Base-by-base conservation (phyloP, 2,329 filamentous ascomycete species). In the Bertia moriformis region DNA sequence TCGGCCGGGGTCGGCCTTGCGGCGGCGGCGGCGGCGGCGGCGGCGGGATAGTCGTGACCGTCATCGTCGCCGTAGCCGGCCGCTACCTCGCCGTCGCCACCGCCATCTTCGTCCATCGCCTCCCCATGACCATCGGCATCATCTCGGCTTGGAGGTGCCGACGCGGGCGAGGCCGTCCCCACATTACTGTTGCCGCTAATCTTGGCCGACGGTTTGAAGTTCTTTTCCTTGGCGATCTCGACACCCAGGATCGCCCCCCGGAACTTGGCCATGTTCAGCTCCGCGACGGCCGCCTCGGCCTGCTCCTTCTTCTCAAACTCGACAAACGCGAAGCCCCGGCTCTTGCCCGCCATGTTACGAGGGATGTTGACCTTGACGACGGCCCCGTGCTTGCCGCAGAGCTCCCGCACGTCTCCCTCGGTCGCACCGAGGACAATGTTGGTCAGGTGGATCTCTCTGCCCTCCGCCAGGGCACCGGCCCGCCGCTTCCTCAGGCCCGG, bases 381-480 rank as follows among this genome's bases (percentile, higher is more conserved):
- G 2, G 63, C 74, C 10, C 91, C 91, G 45, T 83, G 87, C 45
- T 81, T 78, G 19, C 68, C 62, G 48, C 95, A 93, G 0, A 83
- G 57, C 5, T 76, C 70, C 42, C 71, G 67, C 24, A 96, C 50
- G 27, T 93, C 83, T 2, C 69, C 60, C 49, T 91, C 83, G 3
- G 65, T 69, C 2, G 72, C 65, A 19, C 65, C 66, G 42, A 64
- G 65, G 44, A 82, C 73, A 12, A 89, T 56, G 43, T 83, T 81
- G 39, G 68, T 78, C 39, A 95, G 66, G 49, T 87, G 83, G 7
- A 96, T 60, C 58, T 96, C 88, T 24, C 91, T 77, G 3, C 84
- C 85, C 55, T 96, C 89, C n/a, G 83, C 77, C 38, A 83, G 71
- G 4, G 88, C 78, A 17, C 87, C 87, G 42, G 80, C 73, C 15